phyloP scores from a whole-genome alignment of 306 rosid genomes.

The Delonix regia region DNA sequence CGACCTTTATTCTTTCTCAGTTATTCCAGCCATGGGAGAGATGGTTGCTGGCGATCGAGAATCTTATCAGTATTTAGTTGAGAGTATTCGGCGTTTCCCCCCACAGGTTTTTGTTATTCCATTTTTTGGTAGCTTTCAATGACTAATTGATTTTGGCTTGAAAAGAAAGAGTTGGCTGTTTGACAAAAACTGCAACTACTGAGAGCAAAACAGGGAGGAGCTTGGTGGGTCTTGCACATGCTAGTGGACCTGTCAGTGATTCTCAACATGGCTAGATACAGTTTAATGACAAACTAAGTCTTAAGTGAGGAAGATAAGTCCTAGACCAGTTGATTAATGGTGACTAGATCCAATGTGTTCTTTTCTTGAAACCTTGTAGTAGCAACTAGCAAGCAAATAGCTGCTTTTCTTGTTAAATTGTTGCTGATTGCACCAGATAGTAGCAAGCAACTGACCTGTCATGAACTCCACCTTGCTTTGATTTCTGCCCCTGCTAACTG shows the following conservation, averaged over 20 bases:
- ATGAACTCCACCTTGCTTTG: not conserved
- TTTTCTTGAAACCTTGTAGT: constrained; percentile 14
- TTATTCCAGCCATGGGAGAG: constrained; percentile 82
- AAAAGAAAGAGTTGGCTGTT: not conserved
- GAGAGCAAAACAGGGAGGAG: not conserved
- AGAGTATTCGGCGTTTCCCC: constrained; percentile 89
- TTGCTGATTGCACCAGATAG: constrained; percentile 1
- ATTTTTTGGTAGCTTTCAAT: constrained; percentile 25
- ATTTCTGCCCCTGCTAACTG: not conserved
- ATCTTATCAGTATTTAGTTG: constrained; percentile 95
- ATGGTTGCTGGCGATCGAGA: constrained; percentile 79
- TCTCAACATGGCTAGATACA: constrained; percentile 20
- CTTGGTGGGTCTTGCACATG: not conserved
- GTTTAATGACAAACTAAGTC: not conserved
- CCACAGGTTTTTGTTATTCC: constrained; percentile 63
- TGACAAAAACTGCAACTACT: not conserved
- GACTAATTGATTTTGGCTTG: constrained; percentile 16
- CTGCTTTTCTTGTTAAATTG: constrained; percentile 9
- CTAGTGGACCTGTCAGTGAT: not conserved
- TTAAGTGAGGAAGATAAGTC: constrained; percentile 28
- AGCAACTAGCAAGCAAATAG: not conserved
- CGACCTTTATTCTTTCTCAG: constrained; percentile 74
- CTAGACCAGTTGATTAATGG: not conserved
- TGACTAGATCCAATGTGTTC: not conserved
- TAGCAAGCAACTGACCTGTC: not conserved